These are phyloP conservation scores for Heteromeles arbutifolia DNA, from an alignment of 306 rosid genomes.

Conservation along the genomic window DNA sequence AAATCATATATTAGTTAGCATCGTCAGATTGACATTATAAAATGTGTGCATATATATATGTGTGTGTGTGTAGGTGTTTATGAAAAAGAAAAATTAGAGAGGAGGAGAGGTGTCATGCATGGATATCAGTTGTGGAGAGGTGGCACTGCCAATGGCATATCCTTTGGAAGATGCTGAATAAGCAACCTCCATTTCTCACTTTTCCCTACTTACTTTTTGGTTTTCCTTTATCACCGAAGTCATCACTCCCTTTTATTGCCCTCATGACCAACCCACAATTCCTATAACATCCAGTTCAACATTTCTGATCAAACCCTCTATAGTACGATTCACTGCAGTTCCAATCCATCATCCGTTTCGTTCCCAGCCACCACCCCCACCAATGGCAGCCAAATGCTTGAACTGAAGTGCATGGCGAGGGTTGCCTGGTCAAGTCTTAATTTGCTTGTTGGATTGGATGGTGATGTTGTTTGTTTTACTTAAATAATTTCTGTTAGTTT, in stretches of 20 bases:
- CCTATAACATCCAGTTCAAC: constrained; percentile 52
- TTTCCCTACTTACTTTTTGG: constrained; percentile 20
- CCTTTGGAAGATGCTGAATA: constrained; percentile 70
- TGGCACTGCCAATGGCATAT: constrained; percentile 58
- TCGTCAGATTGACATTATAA: constrained; percentile 12
- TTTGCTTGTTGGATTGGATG: neutral
- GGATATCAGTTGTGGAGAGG: constrained; percentile 28
- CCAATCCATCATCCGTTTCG: constrained; percentile 28
- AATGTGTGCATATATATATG: neutral
- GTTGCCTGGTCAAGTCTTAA: constrained; percentile 7
- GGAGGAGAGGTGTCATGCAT: constrained; percentile 22
- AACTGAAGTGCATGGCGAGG: constrained; percentile 2
- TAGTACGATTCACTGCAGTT: constrained; percentile 13
- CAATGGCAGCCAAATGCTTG: constrained; percentile 14
- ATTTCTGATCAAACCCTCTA: constrained; percentile 47
- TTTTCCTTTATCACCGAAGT: constrained; percentile 42
- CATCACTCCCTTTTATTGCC: constrained; percentile 55
- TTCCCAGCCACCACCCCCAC: constrained; percentile 23
- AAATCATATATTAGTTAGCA: constrained; percentile 6
- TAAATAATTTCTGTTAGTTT: neutral
- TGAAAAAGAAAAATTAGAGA: constrained; percentile 17
- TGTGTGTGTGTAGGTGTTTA: neutral
- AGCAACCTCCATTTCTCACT: constrained; percentile 42
- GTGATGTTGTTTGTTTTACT: constrained; percentile 12
- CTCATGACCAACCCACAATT: constrained; percentile 39